Evolutionary conservation across 805 yeast genomes (phyloP).

Genomic region (Ogataea haglerorum): DNA sequence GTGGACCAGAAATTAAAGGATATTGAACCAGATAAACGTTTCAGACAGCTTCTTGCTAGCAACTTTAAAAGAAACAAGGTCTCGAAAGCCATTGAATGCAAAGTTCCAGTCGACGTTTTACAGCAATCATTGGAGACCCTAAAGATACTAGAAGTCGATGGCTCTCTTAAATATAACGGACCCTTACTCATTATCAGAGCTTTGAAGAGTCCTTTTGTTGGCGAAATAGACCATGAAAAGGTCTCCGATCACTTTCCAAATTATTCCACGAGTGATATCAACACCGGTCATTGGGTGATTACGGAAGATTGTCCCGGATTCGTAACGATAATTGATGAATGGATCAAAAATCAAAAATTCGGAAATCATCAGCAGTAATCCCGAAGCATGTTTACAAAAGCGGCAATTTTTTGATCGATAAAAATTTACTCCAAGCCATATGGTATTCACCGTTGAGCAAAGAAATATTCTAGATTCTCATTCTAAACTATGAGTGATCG

Average conservation of each 20-base stretch:
- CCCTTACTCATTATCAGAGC: constrained; percentile 82
- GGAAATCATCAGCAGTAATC: constrained; percentile 12
- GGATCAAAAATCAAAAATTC: constrained; percentile 19
- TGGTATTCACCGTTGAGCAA: neutral
- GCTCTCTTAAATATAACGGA: constrained; percentile 34
- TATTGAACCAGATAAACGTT: constrained; percentile 54
- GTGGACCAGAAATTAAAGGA: constrained; percentile 58
- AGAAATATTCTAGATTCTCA: neutral
- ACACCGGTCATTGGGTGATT: constrained; percentile 90
- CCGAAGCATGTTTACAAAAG: constrained; percentile 15
- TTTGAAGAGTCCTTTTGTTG: constrained; percentile 47
- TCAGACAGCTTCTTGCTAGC: constrained; percentile 72
- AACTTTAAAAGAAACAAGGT: constrained; percentile 48
- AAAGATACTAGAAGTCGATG: constrained; percentile 47
- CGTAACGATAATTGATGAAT: constrained; percentile 55
- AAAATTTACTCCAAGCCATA: constrained; percentile 4
- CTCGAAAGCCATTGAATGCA: constrained; percentile 19
- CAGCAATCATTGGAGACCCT: constrained; percentile 59
- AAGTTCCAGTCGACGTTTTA: constrained; percentile 66
- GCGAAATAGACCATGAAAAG: constrained; percentile 17
- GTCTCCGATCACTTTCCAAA: constrained; percentile 50
- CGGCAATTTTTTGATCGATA: constrained; percentile 20
- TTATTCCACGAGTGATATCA: constrained; percentile 63
- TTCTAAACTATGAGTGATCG: constrained; percentile 1
- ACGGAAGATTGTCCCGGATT: constrained; percentile 79